Percentiles rank a stretch among this genome's conserved stretches.
These are phyloP conservation scores for Fusarium xyrophilum DNA, from an alignment of 2,329 filamentous ascomycete genomes.

Conservation along the genomic window DNA sequence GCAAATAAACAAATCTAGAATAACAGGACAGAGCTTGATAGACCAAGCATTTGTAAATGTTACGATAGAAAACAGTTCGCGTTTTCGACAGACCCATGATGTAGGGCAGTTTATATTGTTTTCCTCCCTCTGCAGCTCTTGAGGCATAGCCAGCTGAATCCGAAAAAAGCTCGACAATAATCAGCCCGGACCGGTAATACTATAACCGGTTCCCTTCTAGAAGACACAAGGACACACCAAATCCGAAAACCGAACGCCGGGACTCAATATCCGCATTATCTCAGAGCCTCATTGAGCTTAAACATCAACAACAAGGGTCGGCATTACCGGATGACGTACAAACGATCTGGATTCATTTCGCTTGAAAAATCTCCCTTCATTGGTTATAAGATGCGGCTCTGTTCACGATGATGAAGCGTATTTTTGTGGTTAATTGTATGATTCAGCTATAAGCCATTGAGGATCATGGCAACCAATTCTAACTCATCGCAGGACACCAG, in stretches of 20 bases:
- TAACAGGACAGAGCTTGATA: background rate
- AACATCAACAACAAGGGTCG: background rate
- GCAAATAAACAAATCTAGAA: background rate
- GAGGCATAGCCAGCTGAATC: background rate
- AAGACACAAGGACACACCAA: background rate
- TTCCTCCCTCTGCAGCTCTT: background rate
- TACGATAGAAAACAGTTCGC: rapidly evolving
- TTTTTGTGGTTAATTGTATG: background rate
- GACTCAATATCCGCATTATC: background rate
- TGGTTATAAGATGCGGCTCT: background rate
- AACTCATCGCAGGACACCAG: background rate
- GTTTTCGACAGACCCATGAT: rapidly evolving
- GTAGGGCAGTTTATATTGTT: no score
- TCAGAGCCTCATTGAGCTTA: background rate
- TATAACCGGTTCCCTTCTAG: background rate
- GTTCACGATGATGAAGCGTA: background rate
- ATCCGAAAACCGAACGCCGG: background rate
- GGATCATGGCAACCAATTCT: background rate
- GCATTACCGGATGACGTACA: background rate
- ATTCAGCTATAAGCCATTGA: background rate
- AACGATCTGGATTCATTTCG: background rate
- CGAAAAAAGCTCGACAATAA: background rate
- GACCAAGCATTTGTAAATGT: background rate
- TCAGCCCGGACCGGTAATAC: background rate
- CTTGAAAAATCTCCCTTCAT: background rate